phyloP scores from a whole-genome alignment of 805 yeast genomes.

The Torulaspora quercuum region DNA sequence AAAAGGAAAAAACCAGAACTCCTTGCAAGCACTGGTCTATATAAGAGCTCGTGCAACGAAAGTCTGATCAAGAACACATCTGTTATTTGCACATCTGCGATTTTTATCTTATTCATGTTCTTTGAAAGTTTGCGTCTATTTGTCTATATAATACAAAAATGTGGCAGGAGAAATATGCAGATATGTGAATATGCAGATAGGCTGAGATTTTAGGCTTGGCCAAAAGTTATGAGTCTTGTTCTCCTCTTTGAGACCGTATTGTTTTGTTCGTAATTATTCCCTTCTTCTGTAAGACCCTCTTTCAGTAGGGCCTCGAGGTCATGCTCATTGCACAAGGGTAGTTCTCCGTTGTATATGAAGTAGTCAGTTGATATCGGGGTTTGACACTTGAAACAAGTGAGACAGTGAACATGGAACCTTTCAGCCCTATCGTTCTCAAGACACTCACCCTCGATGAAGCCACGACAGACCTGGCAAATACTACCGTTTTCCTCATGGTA shows the following conservation, averaged over 20 bases:
- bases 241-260: slow-evolving; percentile 33
- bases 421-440: slow-evolving; percentile 69
- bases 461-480: slow-evolving; percentile 63
- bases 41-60: no score
- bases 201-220: slow-evolving; percentile 2
- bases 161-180: no score
- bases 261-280: slow-evolving; percentile 4
- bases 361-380: slow-evolving; percentile 52
- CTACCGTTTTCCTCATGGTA: slow-evolving; percentile 73
- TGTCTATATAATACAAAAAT: no score
- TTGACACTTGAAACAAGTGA: slow-evolving; percentile 63
- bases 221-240: slow-evolving; percentile 32
- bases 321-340: slow-evolving; percentile 33
- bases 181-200: no score
- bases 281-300: slow-evolving; percentile 14
- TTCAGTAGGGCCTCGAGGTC: slow-evolving; percentile 26
- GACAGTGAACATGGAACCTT: slow-evolving; percentile 73
- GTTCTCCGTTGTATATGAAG: slow-evolving; percentile 31
- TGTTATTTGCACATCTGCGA: no score
- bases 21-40: no score
- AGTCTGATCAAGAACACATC: no score
- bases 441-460: slow-evolving; percentile 88
- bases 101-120: no score
- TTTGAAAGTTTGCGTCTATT: no score
- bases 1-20: no score